Conservation (phyloP, 176 grass and related monocot genomes). For the Olyra latifolia region DNA sequence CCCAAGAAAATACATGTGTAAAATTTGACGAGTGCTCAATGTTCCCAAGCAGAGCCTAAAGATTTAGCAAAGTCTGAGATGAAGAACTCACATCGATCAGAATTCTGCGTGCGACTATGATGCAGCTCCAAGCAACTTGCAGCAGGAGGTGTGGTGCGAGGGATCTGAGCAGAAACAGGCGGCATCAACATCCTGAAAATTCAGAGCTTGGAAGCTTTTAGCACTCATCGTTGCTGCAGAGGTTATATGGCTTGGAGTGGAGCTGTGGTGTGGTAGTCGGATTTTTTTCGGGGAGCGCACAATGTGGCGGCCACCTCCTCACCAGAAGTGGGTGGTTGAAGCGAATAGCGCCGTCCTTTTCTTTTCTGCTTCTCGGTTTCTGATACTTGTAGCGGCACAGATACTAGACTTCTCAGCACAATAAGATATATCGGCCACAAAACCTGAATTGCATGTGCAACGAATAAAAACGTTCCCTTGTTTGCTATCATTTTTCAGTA, state of each 20-base stretch:
- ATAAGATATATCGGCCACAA: background rate
- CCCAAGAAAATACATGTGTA: too few relatives aligned
- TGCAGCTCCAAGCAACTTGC: background rate
- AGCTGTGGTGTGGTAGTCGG: background rate
- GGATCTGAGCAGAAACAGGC: constrained; percentile 30
- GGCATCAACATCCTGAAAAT: constrained; percentile 46
- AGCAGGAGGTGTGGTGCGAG: constrained; percentile 23
- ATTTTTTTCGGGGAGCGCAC: constrained; percentile 3
- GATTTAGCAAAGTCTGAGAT: background rate
- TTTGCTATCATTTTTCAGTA: background rate
- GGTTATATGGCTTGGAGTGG: constrained; percentile 37
- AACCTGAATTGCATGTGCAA: background rate
- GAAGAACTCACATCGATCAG: constrained; percentile 31
- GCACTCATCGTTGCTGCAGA: constrained; percentile 29
- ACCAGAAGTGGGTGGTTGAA: constrained; percentile 28
- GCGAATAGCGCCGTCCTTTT: constrained; percentile 35
- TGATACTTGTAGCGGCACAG: constrained; percentile 26
- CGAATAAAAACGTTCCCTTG: too few relatives aligned
- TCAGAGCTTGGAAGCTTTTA: constrained; percentile 25
- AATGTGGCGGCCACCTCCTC: constrained; percentile 12
- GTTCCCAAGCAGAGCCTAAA: background rate
- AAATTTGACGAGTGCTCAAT: too few relatives aligned
- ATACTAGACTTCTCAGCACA: background rate
- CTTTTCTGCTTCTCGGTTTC: background rate
- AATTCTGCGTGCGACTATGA: background rate